Percentiles rank a stretch among this genome's conserved stretches.
These are phyloP conservation scores for Didymella pinodella DNA, from an alignment of 2,329 filamentous ascomycete genomes.

Conservation along the genomic window DNA sequence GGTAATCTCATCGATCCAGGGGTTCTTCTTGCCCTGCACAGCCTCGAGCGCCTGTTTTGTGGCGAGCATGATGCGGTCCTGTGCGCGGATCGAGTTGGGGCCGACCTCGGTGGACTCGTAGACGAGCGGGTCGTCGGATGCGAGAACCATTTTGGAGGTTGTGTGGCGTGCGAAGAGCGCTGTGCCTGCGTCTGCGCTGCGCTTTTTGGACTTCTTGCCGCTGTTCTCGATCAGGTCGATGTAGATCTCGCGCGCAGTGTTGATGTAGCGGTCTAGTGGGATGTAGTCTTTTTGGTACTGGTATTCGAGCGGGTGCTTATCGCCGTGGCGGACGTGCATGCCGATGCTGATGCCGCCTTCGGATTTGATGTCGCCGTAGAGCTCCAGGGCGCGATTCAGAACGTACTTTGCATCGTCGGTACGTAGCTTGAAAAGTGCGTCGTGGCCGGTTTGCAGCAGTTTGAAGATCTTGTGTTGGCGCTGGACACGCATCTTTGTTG, in stretches of 20 bases:
- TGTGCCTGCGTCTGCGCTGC: constrained; percentile 17
- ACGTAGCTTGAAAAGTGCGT: constrained; percentile 75
- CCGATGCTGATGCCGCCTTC: constrained; percentile 68
- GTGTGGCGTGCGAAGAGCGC: constrained; percentile 38
- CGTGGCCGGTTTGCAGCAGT: constrained; percentile 73
- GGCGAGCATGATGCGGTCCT: constrained; percentile 79
- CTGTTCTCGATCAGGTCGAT: constrained; percentile 55
- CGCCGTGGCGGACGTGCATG: constrained; percentile 81
- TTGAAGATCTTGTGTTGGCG: constrained; percentile 70
- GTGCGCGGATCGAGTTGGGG: constrained; percentile 63
- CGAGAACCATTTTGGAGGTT: constrained; percentile 65
- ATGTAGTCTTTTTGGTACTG: constrained; percentile 82
- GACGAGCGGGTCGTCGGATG: constrained; percentile 82
- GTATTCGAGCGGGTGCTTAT: constrained; percentile 77
- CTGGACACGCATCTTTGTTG: constrained; percentile 59
- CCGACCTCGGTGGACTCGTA: constrained; percentile 72
- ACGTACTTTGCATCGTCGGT: constrained; percentile 73
- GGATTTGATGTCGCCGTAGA: constrained; percentile 59
- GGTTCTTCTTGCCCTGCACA: constrained; percentile 48
- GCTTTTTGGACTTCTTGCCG: constrained; percentile 46
- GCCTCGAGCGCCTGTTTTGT: constrained; percentile 64
- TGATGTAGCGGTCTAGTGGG: constrained; percentile 72
- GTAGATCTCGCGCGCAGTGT: constrained; percentile 63
- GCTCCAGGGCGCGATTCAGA: constrained; percentile 62
- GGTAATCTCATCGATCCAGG: constrained; percentile 76